A percentile compares a stretch with the other conserved stretches of the same genome.
Evolutionary conservation across 257 asterid species (phyloP).

Genomic region (Asclepias syriaca): DNA sequence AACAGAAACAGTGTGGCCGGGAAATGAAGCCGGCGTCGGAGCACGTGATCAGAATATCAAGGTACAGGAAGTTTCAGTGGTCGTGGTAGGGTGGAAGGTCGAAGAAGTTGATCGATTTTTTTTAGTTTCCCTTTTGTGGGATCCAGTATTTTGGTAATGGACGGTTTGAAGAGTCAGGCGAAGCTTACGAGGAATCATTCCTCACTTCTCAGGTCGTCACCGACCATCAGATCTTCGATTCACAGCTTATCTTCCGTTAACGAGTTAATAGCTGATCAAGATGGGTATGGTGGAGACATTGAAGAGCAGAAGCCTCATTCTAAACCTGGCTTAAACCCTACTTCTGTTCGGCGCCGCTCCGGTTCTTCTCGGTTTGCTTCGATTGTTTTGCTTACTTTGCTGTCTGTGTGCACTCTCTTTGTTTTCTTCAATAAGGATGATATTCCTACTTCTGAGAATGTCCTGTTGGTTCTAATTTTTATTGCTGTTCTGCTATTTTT

Average conservation of each 20-base stretch:
- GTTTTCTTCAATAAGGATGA: conserved; percentile 44
- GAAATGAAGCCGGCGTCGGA: conserved; percentile 65
- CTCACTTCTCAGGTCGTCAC: conserved; percentile 91
- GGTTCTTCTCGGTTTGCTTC: conserved; percentile 30
- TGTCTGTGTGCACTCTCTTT: conserved; percentile 52
- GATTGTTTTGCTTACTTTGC: conserved; percentile 34
- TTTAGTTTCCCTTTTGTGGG: not conserved
- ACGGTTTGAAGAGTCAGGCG: conserved; percentile 63
- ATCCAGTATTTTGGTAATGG: conserved; percentile 41
- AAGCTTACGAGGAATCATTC: conserved; percentile 79
- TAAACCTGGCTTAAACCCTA: conserved; percentile 31
- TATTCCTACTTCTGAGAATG: conserved; percentile 54
- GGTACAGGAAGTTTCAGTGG: conserved; percentile 38
- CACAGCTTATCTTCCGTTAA: conserved; percentile 72
- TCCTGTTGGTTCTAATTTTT: conserved; percentile 52
- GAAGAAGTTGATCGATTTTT: conserved; percentile 16
- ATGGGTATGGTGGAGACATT: conserved; percentile 38
- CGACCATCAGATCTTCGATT: conserved; percentile 72
- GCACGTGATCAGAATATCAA: conserved; percentile 36
- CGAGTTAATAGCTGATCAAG: conserved; percentile 52
- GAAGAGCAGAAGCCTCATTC: conserved; percentile 95
- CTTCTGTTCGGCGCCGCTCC: not conserved
- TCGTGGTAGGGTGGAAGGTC: not conserved
- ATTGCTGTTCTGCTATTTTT: conserved; percentile 53
- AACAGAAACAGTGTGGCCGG: conserved; percentile 26